Evolutionary conservation across 208 protist genomes (phyloP), one percentile per base, ranked within the genome.

Genomic region (Vickermania spadyakhi): DNA sequence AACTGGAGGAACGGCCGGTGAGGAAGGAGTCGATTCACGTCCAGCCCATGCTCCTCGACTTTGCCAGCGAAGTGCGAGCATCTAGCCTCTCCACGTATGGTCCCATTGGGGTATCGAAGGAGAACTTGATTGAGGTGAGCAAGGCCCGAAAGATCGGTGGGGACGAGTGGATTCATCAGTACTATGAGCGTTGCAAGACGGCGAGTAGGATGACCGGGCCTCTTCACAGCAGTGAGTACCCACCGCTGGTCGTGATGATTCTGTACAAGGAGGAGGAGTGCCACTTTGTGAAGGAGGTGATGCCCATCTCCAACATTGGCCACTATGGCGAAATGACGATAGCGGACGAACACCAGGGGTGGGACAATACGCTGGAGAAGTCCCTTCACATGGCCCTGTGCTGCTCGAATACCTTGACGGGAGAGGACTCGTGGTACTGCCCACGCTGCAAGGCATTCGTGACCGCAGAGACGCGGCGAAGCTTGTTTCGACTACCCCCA

Each of bases 341-440:
- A 22, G 69, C 66, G 58, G 41, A 68, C 31, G 70, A 52, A 25
- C 28, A 62, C 5, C 54, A 73, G 28, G 51, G 62, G 21, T 64
- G 64, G 25, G 64, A 78, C 60, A 64, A 60, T 60, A 68, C 51
- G 7, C 64, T 78, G 27, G 56, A 55, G 23, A 45, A 49, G 22
- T 68, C 74, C 11, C 62, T 80, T 30, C 55, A 71, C 25, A 63
- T 57, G 31, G 66, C 69, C 2, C 65, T 80, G 4, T 21, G 7
- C 11, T 7, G 11, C 31, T 63, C 77, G 21, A 81, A 94, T 27
- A 79, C 58, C 26, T 70, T 94, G 31, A 68, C 56, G 18, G 79
- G 75, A 21, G 75, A 84, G 18, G 75, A 94, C 59, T 70, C 76
- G 13, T 79, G 76, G 66, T 88, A 86, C 62, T 94, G 87, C 60